These are phyloP conservation scores for Smittium culicis DNA, from an alignment of 371 early-diverging fungal species.

Conservation along the genomic window DNA sequence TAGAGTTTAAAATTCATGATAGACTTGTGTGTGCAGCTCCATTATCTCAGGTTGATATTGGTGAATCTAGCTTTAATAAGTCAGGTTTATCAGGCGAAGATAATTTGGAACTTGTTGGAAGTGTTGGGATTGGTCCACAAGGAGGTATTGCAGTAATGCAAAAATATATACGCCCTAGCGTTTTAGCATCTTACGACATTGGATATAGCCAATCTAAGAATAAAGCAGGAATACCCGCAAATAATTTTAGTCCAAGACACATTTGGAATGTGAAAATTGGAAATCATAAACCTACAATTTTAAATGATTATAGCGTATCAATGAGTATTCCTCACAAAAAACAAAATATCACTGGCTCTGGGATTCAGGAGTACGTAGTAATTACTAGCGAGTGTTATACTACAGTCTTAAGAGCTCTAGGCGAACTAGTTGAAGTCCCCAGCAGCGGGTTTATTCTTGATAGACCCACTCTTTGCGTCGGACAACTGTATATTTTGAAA, in stretches of 20 bases:
- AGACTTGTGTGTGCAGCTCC: slow-evolving; percentile 63
- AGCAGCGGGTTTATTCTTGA: slow-evolving; percentile 54
- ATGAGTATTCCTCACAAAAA: background rate
- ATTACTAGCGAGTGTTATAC: slow-evolving; percentile 23
- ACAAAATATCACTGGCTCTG: background rate
- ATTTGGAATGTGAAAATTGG: background rate
- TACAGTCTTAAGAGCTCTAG: slow-evolving; percentile 63
- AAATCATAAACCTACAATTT: background rate
- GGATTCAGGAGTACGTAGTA: slow-evolving; percentile 13
- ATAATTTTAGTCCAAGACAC: background rate
- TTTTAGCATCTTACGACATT: slow-evolving; percentile 51
- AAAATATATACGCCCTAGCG: slow-evolving; percentile 58
- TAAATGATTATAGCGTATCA: background rate
- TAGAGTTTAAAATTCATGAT: background rate
- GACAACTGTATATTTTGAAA: slow-evolving; percentile 37
- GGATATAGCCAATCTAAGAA: slow-evolving; percentile 39
- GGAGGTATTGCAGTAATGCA: slow-evolving; percentile 71
- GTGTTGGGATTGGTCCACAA: slow-evolving; percentile 54
- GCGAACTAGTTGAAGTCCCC: slow-evolving; percentile 68
- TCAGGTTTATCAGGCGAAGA: slow-evolving; percentile 8
- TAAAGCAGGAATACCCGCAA: slow-evolving; percentile 9
- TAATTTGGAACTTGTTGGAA: slow-evolving; percentile 67
- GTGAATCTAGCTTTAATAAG: slow-evolving; percentile 9
- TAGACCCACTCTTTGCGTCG: slow-evolving; percentile 62
- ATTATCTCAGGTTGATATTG: slow-evolving; percentile 59